Evolutionary conservation across 2,329 filamentous ascomycete species (phyloP).

Genomic region (Cordyceps cateniannulata): DNA sequence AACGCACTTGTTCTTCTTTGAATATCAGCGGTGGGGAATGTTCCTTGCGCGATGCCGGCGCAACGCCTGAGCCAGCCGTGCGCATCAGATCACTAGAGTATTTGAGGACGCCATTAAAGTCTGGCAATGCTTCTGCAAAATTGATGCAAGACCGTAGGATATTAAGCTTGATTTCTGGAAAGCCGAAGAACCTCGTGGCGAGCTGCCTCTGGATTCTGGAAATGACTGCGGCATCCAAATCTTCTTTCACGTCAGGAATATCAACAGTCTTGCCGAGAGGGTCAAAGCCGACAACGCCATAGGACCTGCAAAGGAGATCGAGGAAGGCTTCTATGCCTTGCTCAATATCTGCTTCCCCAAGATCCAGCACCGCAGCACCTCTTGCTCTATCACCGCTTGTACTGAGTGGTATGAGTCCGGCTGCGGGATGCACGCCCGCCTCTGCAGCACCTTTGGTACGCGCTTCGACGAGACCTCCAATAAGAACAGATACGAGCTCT

Average conservation of each 20-base stretch:
- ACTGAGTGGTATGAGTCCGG: conserved; percentile 70
- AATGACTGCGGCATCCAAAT: conserved; percentile 47
- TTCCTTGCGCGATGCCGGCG: conserved; percentile 62
- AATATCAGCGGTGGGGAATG: conserved; percentile 65
- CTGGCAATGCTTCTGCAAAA: conserved; percentile 87
- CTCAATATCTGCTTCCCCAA: conserved; percentile 59
- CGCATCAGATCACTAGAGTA: conserved; percentile 81
- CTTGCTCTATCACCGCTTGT: conserved; percentile 42
- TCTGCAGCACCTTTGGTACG: conserved; percentile 92
- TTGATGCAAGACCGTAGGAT: conserved; percentile 85
- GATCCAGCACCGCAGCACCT: conserved; percentile 50
- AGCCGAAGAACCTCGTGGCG: conserved; percentile 63
- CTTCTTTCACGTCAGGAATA: conserved; percentile 24
- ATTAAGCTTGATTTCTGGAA: conserved; percentile 74
- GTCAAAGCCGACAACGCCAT: conserved; percentile 54
- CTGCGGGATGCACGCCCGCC: conserved; percentile 89
- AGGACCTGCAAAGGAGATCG: conserved; percentile 53
- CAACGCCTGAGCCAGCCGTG: conserved; percentile 73
- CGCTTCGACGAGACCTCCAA: conserved; percentile 81
- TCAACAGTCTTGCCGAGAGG: conserved; percentile 22
- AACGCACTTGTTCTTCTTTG: conserved; percentile 75
- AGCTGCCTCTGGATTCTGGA: conserved; percentile 55
- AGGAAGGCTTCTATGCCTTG: conserved; percentile 59
- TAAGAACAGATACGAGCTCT: conserved; percentile 76
- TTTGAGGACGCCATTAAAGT: conserved; percentile 82